A percentile compares a stretch with the other conserved stretches of the same genome.
These are phyloP conservation scores for Malus sylvestris DNA, from an alignment of 306 rosid genomes.

Conservation along the genomic window DNA sequence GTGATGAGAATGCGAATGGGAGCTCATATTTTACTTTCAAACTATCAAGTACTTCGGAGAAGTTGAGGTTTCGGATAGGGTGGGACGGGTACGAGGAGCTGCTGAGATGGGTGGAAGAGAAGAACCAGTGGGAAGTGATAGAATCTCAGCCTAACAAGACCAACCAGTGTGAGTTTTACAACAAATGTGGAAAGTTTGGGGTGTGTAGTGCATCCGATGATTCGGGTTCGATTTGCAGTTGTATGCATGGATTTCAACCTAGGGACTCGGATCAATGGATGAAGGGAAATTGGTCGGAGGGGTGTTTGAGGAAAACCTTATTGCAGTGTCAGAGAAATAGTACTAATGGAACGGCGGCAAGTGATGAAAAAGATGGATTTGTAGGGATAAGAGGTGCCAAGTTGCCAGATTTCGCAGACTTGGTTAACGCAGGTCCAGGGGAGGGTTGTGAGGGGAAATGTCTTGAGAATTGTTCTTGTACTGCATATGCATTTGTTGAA, in stretches of 20 bases:
- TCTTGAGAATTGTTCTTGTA: constrained; percentile 34
- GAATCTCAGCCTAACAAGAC: constrained; percentile 38
- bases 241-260: constrained; percentile 52
- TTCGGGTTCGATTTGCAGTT: constrained; percentile 27
- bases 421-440: background rate
- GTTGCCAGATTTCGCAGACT: constrained; percentile 65
- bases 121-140: constrained; percentile 28
- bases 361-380: constrained; percentile 53
- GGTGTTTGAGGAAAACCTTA: constrained; percentile 47
- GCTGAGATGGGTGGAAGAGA: constrained; percentile 27
- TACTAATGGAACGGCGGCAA: constrained; percentile 10
- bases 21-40: constrained; percentile 25
- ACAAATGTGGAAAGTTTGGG: constrained; percentile 62
- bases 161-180: constrained; percentile 51
- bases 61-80: constrained; percentile 43
- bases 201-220: constrained; percentile 28
- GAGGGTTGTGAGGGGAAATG: constrained; percentile 37
- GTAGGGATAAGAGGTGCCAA: constrained; percentile 15
- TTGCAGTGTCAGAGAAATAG: constrained; percentile 36
- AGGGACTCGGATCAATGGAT: constrained; percentile 28
- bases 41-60: constrained; percentile 3
- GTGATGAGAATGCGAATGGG: background rate
- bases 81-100: constrained; percentile 62
- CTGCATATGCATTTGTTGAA: constrained; percentile 43
- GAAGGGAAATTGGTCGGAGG: constrained; percentile 38